Evolutionary conservation across 2,329 filamentous ascomycete species (phyloP).

Genomic region (Chrysosporium queenslandicum): DNA sequence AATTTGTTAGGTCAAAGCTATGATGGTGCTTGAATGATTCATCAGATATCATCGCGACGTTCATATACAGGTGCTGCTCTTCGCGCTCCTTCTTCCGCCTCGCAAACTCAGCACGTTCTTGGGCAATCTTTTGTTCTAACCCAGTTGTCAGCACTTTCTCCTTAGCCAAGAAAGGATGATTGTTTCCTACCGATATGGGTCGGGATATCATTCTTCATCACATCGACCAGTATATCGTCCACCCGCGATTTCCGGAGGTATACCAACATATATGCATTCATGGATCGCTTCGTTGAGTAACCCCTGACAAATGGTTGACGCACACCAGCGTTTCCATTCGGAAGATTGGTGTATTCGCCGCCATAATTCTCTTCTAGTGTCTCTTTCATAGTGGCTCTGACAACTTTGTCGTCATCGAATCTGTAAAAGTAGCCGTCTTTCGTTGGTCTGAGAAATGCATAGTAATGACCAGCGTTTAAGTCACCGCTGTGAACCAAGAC

Average conservation of each 20-base stretch:
- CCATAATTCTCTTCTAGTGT: constrained; percentile 95
- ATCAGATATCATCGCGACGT: constrained; percentile 69
- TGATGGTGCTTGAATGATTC: constrained; percentile 71
- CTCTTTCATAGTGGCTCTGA: constrained; percentile 81
- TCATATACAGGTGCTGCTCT: constrained; percentile 88
- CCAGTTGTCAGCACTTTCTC: constrained; percentile 19
- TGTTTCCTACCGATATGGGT: constrained; percentile 58
- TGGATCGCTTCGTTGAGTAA: constrained; percentile 56
- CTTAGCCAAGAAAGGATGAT: not conserved
- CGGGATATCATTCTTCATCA: constrained; percentile 69
- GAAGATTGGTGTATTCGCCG: constrained; percentile 59
- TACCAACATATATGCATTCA: constrained; percentile 97
- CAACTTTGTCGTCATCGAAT: constrained; percentile 95
- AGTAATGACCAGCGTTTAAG: constrained; percentile 95
- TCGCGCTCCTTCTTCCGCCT: constrained; percentile 77
- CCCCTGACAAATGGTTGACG: constrained; percentile 56
- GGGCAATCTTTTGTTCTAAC: constrained; percentile 61
- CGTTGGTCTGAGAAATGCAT: constrained; percentile 86
- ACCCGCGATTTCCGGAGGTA: constrained; percentile 82
- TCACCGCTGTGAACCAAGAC: constrained; percentile 95
- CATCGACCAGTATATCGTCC: constrained; percentile 69
- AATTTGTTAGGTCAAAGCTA: constrained; percentile 69
- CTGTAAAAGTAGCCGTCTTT: constrained; percentile 94
- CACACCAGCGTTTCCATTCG: constrained; percentile 48
- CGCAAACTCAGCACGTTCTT: constrained; percentile 68